A percentile compares a stretch with the other conserved stretches of the same genome.
phyloP scores from a whole-genome alignment of 495 filamentous ascomycete species.

The Mycothermus thermophilus region DNA sequence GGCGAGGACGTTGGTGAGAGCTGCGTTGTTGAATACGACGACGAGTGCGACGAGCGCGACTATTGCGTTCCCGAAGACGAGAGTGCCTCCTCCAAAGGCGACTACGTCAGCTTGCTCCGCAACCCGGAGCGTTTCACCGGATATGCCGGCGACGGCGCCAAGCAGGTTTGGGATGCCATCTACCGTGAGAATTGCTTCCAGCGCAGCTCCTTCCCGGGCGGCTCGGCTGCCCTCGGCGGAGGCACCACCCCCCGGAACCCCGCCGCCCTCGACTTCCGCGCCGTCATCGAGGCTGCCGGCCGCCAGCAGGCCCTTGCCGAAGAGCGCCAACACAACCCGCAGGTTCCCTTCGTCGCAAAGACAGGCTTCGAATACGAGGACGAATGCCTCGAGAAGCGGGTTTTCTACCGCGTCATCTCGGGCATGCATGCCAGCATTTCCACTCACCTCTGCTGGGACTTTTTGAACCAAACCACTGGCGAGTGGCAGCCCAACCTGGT shows the following conservation, averaged over 20 bases:
- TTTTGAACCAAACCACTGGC: slow-evolving; percentile 88
- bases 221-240: slow-evolving; percentile 30
- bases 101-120: slow-evolving; percentile 86
- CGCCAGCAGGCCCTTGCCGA: slow-evolving; percentile 42
- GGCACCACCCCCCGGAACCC: slow-evolving; percentile 34
- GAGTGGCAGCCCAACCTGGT: slow-evolving; percentile 83
- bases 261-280: slow-evolving; percentile 72
- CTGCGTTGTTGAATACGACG: slow-evolving; percentile 93
- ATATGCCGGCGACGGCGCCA: slow-evolving; percentile 67
- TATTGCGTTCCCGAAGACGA: slow-evolving; percentile 97
- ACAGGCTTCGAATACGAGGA: slow-evolving; percentile 62
- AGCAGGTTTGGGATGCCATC: slow-evolving; percentile 89
- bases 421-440: slow-evolving; percentile 98
- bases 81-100: slow-evolving; percentile 69
- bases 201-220: slow-evolving; percentile 45
- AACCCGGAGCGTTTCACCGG: slow-evolving; percentile 96
- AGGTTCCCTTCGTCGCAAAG: slow-evolving; percentile 35
- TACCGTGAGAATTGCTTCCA: slow-evolving; percentile 97
- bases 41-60: slow-evolving; percentile 93
- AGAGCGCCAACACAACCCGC: slow-evolving; percentile 38
- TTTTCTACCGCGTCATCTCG: slow-evolving; percentile 86
- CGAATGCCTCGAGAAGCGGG: slow-evolving; percentile 90
- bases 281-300: slow-evolving; percentile 59
- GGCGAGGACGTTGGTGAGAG: slow-evolving; percentile 84
- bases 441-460: slow-evolving; percentile 92